phyloP scores from a whole-genome alignment of 331 rosid species.

The Cydonia oblonga region DNA sequence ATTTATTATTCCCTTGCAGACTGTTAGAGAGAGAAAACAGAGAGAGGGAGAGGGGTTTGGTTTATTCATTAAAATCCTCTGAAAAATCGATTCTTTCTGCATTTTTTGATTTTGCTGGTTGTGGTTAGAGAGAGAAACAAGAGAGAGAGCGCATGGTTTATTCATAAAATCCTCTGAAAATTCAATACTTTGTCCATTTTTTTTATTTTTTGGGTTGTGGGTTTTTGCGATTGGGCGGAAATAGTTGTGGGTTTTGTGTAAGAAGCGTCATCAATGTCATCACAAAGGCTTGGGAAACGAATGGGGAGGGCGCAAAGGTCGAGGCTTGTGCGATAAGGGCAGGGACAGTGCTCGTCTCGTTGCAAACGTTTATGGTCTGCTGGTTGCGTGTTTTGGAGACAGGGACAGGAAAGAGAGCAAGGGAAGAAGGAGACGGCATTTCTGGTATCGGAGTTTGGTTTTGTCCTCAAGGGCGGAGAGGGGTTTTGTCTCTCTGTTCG shows the following conservation, averaged over 20 bases:
- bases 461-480: slow-evolving; percentile 3
- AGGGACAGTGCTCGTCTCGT: background rate
- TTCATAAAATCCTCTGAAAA: background rate
- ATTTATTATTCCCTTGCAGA: slow-evolving; percentile 25
- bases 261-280: slow-evolving; percentile 51
- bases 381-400: slow-evolving; percentile 2
- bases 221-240: background rate
- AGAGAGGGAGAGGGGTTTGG: background rate
- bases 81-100: slow-evolving; percentile 1
- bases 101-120: background rate
- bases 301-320: slow-evolving; percentile 23
- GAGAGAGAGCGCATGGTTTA: background rate
- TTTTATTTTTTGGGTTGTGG: background rate
- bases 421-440: slow-evolving; percentile 4
- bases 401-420: background rate
- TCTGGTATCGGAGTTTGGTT: slow-evolving; percentile 10
- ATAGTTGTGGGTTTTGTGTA: background rate
- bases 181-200: background rate
- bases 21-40: background rate
- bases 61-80: background rate
- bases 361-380: slow-evolving; percentile 14
- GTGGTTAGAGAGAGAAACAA: background rate
- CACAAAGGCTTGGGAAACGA: slow-evolving; percentile 23
- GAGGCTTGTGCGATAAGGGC: slow-evolving; percentile 13
- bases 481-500: background rate